phyloP scores from a whole-genome alignment of 495 filamentous ascomycete species.

The Penicillium nucicola region DNA sequence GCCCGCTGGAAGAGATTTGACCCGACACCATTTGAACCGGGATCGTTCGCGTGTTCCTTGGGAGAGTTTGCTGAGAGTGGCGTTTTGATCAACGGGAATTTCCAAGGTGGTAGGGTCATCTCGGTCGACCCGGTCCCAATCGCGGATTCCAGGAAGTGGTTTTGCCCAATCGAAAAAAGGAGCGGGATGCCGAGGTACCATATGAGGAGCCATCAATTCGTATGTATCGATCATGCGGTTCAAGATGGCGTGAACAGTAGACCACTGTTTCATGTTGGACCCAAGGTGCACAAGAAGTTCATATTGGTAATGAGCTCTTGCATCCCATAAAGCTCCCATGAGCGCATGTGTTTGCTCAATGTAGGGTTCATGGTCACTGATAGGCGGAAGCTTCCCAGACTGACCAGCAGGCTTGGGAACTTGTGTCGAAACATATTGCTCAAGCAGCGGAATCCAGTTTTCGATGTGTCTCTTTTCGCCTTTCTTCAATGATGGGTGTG shows the following conservation, averaged over 20 bases:
- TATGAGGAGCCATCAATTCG: slow-evolving; percentile 16
- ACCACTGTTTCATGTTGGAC: slow-evolving; percentile 40
- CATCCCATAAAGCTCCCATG: slow-evolving; percentile 22
- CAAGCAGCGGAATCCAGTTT: slow-evolving; percentile 44
- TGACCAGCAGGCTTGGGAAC: slow-evolving; percentile 8
- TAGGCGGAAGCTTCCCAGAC: background rate
- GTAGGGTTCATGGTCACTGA: slow-evolving; percentile 11
- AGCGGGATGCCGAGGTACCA: slow-evolving; percentile 12
- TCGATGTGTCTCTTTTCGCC: slow-evolving; percentile 13
- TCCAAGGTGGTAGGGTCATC: too few relatives aligned
- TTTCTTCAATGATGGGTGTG: slow-evolving; percentile 9
- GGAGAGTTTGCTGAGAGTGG: slow-evolving; percentile 34
- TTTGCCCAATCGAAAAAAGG: slow-evolving; percentile 25
- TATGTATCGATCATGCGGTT: slow-evolving; percentile 38
- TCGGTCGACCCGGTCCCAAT: background rate
- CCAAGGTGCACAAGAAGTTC: slow-evolving; percentile 45
- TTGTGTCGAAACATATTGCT: slow-evolving; percentile 36
- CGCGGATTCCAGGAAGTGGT: background rate
- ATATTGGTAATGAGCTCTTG: slow-evolving; percentile 19
- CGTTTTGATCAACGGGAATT: background rate
- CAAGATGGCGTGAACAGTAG: slow-evolving; percentile 37
- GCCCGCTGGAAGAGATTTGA: slow-evolving; percentile 3
- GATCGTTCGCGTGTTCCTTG: background rate
- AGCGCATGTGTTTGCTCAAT: slow-evolving; percentile 21
- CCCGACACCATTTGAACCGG: background rate